Evolutionary conservation across 257 asterid species (phyloP), one percentile per base, ranked within the genome.

Genomic region (Lavandula angustifolia): DNA sequence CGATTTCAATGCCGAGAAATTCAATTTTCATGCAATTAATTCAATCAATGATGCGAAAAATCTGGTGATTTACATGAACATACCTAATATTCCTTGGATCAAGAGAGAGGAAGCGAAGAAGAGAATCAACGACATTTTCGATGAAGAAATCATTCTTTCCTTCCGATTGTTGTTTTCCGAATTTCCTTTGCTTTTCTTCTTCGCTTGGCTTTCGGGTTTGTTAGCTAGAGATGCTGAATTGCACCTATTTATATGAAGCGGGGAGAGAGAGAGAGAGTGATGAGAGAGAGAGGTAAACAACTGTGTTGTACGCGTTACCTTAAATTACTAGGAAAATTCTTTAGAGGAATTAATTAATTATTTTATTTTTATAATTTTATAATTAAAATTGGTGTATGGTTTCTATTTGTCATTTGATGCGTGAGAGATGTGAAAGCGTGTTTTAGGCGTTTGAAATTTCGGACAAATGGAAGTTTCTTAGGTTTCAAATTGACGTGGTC

Each of bases 21-120:
- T n/a, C 11, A 54, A 43, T 55, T 40, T 51, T 38, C 29, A 43
- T 40, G 41, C 29, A 27, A 11, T 4, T 13, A 13, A 1, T 18
- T 9, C 43, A 31, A 9, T 11, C 5, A 9, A 53, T 9, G 6
- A 37, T 37, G 5, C 9, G 9, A 9, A 2, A 37, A 37, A 37
- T 37, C 3, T 42, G 27, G 11, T 27, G 40, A 22, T 61, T n/a
- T 2, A 9, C 7, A 7, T 0, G 0, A 16, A 11, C n/a, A 27
- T 82, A 78, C 92, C 92, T 66, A 72, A 42, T 8, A 74, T 53
- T 55, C 71, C 78, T 67, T 73, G 86, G 22, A 79, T 8, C 44
- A 81, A 59, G 60, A 85, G 72, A 70, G 78, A 77, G 75, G 62
- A 81, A 52, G 82, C 81, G 65, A 85, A 73, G 79, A 82, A 74